Base-by-base conservation (phyloP, 2,329 filamentous ascomycete genomes). In the Gaeumannomyces sp. region DNA sequence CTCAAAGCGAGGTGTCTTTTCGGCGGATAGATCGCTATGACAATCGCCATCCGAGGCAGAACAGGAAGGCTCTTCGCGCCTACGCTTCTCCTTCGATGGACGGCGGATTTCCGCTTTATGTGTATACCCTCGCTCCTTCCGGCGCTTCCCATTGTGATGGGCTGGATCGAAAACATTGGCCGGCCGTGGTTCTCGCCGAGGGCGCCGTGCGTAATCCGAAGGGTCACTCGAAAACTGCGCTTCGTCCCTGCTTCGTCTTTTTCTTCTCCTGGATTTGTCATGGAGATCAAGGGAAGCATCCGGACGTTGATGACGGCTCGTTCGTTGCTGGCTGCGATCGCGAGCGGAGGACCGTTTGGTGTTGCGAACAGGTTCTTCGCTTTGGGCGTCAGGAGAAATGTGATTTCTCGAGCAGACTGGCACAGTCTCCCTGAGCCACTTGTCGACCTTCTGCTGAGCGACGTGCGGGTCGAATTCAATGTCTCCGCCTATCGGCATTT, bases 1-100 rank as follows among this genome's bases (percentile, higher is more conserved):
- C 64, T 84, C 79, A 65, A 81, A 87, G 19, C 68, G 57, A 16
- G 31, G 13, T 28, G 60, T 27, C 27, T 16, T 61, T 50, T 28
- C 8, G 60, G 45, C 6, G n/a, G 3, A 45, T 22, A 6, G 2
- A 3, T 45, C 38, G 3, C 38, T 19, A 14, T 45, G 3, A 14
- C 8, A 45, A 45, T 22, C 38, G n/a, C 19, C n/a, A 22, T 25
- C 45, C 45, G 22, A n/a, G 1, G 22, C 10, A 53, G 45, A 19
- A 25, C 6, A n/a, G 45, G 45, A 22, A 25, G 22, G 6, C 45
- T n/a, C n/a, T 53, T 11, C 7, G 2, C n/a, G 45, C 22, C 22
- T n/a, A 4, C 45, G 45, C 45, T 53, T 53, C 45, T 53, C 14
- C 45, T 53, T 53, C n/a, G 22, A 53, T 53, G 45, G 22, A 11